Evolutionary conservation across 2,329 filamentous ascomycete species (phyloP), one percentile per base, ranked within the genome.

Genomic region (Dissoconium aciculare): DNA sequence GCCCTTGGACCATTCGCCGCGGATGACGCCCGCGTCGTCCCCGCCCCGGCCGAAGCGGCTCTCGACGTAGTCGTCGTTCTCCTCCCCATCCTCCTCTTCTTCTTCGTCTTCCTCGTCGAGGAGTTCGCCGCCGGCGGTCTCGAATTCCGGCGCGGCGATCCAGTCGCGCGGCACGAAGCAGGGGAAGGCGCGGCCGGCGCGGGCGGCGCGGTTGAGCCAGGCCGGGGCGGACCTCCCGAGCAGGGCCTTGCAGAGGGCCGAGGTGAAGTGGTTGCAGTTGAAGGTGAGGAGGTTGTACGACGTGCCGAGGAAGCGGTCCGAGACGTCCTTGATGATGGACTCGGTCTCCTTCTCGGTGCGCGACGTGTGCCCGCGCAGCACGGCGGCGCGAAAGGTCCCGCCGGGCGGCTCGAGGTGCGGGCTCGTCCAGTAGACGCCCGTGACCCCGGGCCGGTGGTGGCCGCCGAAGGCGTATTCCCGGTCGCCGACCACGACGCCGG

Each of bases 201-300:
- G 77, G n/a, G 82, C 82, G 1, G 82, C 82, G 33, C 82, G 70
- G 49, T 91, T 91, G 32, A 91, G 59, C 78, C 81, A 91, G 11
- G 55, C 57, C 0, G 82, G 82, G 0, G 78, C 78, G 1, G 72
- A 60, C 27, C 70, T 67, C 4, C 74, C 71, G 2, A 79, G 87
- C 32, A 91, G 64, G 42, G 69, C 70, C 51, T 76, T 64, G 55
- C 78, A 84, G 11, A 91, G 66, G 45, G 78, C 72, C 12, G 72
- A 73, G 2, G 81, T 87, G 52, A 91, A 91, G 53, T 91, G 82
- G 53, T 91, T 91, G 66, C 82, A 91, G 55, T 91, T 91, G 44
- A 74, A 74, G 12, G 75, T 83, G 26, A 91, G 64, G 10, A 91
- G 67, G 47, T 89, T 87, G 56, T 91, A 89, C 10, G 69, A 68